These are phyloP conservation scores for Coniella vitis DNA, from an alignment of 2,329 filamentous ascomycete species.

Conservation along the genomic window DNA sequence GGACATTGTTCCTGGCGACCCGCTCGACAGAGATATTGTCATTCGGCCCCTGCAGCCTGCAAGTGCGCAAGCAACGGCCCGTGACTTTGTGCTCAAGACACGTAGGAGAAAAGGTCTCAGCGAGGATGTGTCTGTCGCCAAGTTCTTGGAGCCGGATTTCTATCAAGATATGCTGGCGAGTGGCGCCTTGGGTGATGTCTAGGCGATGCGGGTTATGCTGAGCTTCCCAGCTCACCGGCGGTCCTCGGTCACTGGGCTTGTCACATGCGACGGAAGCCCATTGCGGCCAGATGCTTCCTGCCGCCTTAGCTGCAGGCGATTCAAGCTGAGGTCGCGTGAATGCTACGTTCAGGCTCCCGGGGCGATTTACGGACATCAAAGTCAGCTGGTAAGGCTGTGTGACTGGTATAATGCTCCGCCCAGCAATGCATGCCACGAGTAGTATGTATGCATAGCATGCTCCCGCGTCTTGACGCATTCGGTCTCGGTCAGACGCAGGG, in stretches of 20 bases:
- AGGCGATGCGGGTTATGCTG: not conserved
- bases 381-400: too few species aligned
- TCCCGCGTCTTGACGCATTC: too few species aligned
- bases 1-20: constrained; percentile 93
- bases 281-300: too few species aligned
- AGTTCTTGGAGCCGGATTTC: constrained; percentile 92
- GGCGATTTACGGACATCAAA: too few species aligned
- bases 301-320: not conserved
- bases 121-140: constrained; percentile 92
- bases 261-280: not conserved
- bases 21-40: constrained; percentile 79
- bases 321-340: not conserved
- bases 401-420: too few species aligned
- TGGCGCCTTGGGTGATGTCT: constrained; percentile 64
- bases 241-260: not conserved
- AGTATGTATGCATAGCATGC: too few species aligned
- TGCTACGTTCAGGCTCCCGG: not conserved
- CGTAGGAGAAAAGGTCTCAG: constrained; percentile 85
- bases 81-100: constrained; percentile 97
- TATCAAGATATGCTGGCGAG: constrained; percentile 84
- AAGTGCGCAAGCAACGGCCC: constrained; percentile 76
- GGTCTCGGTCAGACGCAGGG: too few species aligned
- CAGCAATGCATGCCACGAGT: too few species aligned
- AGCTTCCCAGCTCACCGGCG: not conserved
- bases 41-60: constrained; percentile 82